phyloP scores from a whole-genome alignment of 345 rosid species.

The Brassica juncea region DNA sequence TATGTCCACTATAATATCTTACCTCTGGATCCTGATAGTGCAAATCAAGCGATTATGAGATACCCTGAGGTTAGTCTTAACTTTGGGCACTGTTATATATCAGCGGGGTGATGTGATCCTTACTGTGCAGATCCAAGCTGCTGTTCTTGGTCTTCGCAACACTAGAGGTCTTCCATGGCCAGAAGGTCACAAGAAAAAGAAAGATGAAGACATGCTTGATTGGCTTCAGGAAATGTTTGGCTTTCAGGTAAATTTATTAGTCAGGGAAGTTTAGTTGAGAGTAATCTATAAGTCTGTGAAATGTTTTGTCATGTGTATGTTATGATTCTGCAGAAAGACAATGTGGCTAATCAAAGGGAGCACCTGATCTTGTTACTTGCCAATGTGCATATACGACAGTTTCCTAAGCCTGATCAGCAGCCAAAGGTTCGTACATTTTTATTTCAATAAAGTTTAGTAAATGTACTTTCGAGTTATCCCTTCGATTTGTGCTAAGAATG shows the following conservation, averaged over 20 bases:
- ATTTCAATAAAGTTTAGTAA: not conserved
- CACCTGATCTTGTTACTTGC: conserved; percentile 93
- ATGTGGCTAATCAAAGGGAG: conserved; percentile 98
- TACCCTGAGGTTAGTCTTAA: conserved; percentile 78
- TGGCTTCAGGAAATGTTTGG: conserved; percentile 99
- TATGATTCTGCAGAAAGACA: conserved; percentile 71
- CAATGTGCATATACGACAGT: conserved; percentile 91
- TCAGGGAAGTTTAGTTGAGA: not conserved
- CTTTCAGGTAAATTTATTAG: conserved; percentile 70
- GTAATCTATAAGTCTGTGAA: not conserved
- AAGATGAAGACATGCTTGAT: conserved; percentile 90
- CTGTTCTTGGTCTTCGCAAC: conserved; percentile 87
- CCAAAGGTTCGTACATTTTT: conserved; percentile 65
- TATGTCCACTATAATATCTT: conserved; percentile 91
- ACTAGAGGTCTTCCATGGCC: conserved; percentile 99
- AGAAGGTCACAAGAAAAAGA: conserved; percentile 74
- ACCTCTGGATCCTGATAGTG: conserved; percentile 99
- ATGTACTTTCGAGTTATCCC: conserved; percentile 4
- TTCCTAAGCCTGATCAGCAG: conserved; percentile 96
- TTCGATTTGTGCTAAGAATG: conserved; percentile 7
- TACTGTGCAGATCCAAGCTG: conserved; percentile 80
- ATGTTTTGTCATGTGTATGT: conserved; percentile 3
- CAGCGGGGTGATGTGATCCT: conserved; percentile 13
- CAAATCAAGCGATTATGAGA: conserved; percentile 95
- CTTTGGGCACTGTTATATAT: conserved; percentile 5